Percentiles rank a stretch among this genome's conserved stretches.
Conservation (phyloP, 345 rosid genomes). For the Gossypium rotundifolium region DNA sequence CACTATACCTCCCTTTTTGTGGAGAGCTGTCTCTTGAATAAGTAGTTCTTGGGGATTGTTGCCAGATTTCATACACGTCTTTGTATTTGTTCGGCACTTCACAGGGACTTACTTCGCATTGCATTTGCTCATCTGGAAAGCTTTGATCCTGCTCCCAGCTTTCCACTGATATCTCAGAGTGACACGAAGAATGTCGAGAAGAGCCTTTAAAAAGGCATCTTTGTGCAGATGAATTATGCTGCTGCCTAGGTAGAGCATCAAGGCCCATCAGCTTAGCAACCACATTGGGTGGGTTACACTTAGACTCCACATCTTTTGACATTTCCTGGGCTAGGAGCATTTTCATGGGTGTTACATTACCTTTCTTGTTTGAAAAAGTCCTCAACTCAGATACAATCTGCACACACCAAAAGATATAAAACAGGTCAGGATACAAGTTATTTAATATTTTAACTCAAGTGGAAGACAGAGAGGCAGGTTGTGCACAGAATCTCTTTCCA, state of each 20-base stretch:
- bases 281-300: conserved; percentile 56
- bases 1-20: conserved; percentile 37
- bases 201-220: conserved; percentile 49
- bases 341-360: conserved; percentile 71
- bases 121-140: conserved; percentile 43
- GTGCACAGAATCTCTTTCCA: conserved; percentile 20
- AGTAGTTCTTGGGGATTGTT: conserved; percentile 37
- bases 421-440: conserved; percentile 15
- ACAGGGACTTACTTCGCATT: conserved; percentile 22
- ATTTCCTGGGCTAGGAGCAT: conserved; percentile 76
- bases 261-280: conserved; percentile 99
- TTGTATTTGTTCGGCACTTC: conserved; percentile 39
- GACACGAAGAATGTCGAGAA: conserved; percentile 47
- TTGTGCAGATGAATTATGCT: conserved; percentile 36
- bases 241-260: conserved; percentile 66
- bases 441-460: conserved; percentile 22
- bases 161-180: conserved; percentile 32
- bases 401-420: conserved; percentile 18
- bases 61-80: conserved; percentile 69
- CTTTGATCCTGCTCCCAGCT: conserved; percentile 45
- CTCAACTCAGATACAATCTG: conserved; percentile 59
- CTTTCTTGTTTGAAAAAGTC: conserved; percentile 53
- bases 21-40: conserved; percentile 40
- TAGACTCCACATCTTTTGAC: conserved; percentile 68
- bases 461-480: conserved; percentile 22